Conservation (phyloP, 2,329 filamentous ascomycete species). For the Pseudogymnoascus sp. region DNA sequence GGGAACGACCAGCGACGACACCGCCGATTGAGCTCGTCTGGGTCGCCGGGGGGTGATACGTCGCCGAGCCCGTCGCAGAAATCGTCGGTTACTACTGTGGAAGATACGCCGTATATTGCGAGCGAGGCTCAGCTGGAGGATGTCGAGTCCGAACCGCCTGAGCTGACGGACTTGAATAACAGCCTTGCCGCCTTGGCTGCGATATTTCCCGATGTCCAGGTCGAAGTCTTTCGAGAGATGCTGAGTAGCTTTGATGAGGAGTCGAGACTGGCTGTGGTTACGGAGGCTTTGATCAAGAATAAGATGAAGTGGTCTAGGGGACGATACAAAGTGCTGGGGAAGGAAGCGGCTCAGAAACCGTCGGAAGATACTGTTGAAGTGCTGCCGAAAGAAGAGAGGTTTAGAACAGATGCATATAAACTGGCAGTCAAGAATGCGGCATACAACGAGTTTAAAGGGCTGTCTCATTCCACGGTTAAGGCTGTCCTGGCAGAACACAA, state of each 20-base stretch:
- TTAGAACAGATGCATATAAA: conserved; percentile 59
- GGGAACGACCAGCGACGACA: conserved; percentile 29
- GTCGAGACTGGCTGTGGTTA: conserved; percentile 67
- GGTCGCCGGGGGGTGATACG: conserved; percentile 25
- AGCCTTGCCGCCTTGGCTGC: conserved; percentile 59
- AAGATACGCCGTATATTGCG: conserved; percentile 38
- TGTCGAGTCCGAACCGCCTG: conserved; percentile 42
- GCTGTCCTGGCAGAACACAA: conserved; percentile 75
- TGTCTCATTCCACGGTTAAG: conserved; percentile 65
- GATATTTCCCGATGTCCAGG: conserved; percentile 71
- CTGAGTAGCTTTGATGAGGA: conserved; percentile 65
- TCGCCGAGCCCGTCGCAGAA: conserved; percentile 24
- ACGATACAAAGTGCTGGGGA: conserved; percentile 44
- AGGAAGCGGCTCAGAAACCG: conserved; percentile 25
- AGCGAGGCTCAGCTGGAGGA: conserved; percentile 46
- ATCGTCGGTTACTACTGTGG: neutral
- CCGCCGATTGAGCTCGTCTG: conserved; percentile 21
- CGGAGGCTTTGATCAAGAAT: conserved; percentile 67
- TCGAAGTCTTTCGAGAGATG: conserved; percentile 78
- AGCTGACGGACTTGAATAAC: conserved; percentile 61
- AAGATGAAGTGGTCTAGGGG: conserved; percentile 62
- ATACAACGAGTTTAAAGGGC: conserved; percentile 65
- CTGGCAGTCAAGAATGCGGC: conserved; percentile 58
- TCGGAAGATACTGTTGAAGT: conserved; percentile 23
- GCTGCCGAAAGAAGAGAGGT: conserved; percentile 54